A percentile compares a stretch with the other conserved stretches of the same genome.
Evolutionary conservation across 768 basidiomycete species (phyloP).

Genomic region (Scleroderma citrinum): DNA sequence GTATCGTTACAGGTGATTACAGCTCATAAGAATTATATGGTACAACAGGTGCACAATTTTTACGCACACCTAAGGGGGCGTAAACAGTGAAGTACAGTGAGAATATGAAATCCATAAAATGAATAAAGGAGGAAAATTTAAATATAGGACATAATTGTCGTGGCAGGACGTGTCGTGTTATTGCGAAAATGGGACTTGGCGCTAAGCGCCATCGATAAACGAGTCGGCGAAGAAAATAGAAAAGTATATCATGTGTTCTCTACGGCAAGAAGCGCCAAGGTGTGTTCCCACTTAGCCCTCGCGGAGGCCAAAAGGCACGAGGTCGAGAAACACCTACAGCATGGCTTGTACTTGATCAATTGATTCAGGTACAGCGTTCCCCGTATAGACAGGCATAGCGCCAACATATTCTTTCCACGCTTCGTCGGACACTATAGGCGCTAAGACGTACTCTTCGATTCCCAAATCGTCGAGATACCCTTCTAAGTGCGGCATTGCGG

Average conservation of each 20-base stretch:
- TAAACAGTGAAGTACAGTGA: too few species aligned
- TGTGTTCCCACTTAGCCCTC: background rate
- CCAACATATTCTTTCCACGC: constrained; percentile 44
- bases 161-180: background rate
- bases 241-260: background rate
- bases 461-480: constrained; percentile 37
- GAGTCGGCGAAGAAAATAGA: background rate
- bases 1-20: background rate
- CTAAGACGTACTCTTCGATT: constrained; percentile 45
- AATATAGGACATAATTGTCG: too few species aligned
- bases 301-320: background rate
- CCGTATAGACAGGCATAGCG: constrained; percentile 37
- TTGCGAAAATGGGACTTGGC: background rate
- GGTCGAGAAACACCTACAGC: constrained; percentile 26
- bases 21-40: background rate
- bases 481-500: constrained; percentile 39
- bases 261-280: background rate
- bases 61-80: background rate
- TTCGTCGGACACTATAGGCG: constrained; percentile 47
- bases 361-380: constrained; percentile 33
- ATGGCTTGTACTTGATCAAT: constrained; percentile 37
- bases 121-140: too few species aligned
- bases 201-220: background rate
- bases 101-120: too few species aligned
- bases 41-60: background rate